Conservation (phyloP, 176 grass and related monocot species). For the Hordeum vulgare region MorexV3_pseudomolecules_assembly NC_058520.1:453391338-453391837, state of each 20-base stretch:
- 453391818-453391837: conserved; percentile 96
- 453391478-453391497: background rate
- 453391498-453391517: background rate
- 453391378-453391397: conserved; percentile 72
- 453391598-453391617: background rate
- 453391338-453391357: conserved; percentile 22
- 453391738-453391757: background rate
- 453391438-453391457: conserved; percentile 97
- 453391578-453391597: too few species aligned
- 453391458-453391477: conserved; percentile 65
- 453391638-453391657: conserved; percentile 75
- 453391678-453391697: conserved; percentile 95
- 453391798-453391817: conserved; percentile 65
- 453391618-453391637: conserved; percentile 13
- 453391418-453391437: conserved; percentile 91
- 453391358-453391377: conserved; percentile 71
- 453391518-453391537: too few species aligned
- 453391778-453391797: conserved; percentile 9
- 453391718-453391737: background rate
- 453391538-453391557: too few species aligned
- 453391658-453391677: conserved; percentile 96
- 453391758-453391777: conserved; percentile 10
- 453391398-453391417: conserved; percentile 77
- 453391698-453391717: background rate
- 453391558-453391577: too few species aligned